These are phyloP conservation scores for Rubia tinctorum DNA, from an alignment of 305 asterid species.

Conservation along the genomic window DNA sequence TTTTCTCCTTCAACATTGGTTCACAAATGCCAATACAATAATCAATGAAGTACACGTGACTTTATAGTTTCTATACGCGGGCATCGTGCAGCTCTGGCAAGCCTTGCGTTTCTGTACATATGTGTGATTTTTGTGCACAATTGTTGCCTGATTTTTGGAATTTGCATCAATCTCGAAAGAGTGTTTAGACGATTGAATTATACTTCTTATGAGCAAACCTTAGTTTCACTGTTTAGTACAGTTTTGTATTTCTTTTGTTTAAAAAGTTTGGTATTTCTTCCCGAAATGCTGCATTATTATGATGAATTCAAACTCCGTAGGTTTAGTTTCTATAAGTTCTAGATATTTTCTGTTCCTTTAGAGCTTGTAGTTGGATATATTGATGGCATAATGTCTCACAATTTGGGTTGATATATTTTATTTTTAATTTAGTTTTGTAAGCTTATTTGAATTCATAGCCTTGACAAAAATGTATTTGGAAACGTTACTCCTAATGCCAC, in stretches of 20 bases:
- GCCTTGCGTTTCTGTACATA: neutral
- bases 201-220: neutral
- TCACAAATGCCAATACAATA: too few relatives aligned
- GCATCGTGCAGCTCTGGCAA: neutral
- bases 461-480: neutral
- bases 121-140: neutral
- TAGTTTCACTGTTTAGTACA: neutral
- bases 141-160: neutral
- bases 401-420: neutral
- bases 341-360: neutral
- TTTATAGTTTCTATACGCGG: too few relatives aligned
- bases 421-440: neutral
- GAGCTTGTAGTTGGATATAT: neutral
- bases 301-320: neutral
- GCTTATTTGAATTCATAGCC: neutral
- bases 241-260: neutral
- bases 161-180: neutral
- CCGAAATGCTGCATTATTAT: neutral
- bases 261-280: neutral
- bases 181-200: neutral
- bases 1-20: too few relatives aligned
- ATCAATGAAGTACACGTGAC: too few relatives aligned
- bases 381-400: neutral
- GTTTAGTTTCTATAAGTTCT: neutral
- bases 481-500: neutral